Conservation (phyloP, 2,329 filamentous ascomycete species). For the Aureobasidium vineae region DNA sequence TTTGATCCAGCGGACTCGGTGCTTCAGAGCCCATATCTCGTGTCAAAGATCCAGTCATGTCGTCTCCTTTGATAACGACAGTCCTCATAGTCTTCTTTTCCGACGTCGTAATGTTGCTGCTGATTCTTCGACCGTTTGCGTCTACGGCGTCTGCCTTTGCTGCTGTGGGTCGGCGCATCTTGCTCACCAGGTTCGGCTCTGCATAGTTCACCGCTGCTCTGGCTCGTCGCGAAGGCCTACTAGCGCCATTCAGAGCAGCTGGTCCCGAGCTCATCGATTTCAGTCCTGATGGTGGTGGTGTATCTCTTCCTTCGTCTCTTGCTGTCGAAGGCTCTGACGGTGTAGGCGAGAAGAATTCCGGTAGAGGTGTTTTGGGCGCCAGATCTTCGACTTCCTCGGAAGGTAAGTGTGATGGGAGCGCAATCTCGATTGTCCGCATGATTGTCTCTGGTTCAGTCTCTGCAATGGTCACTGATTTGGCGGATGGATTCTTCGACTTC, state of each 20-base stretch:
- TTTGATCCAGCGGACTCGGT: constrained; percentile 31
- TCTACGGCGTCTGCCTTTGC: constrained; percentile 48
- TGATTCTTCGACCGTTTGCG: not conserved
- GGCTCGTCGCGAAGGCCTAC: constrained; percentile 47
- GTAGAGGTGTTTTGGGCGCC: constrained; percentile 35
- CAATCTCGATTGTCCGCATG: constrained; percentile 24
- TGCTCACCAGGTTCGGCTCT: constrained; percentile 49
- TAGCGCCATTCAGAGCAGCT: constrained; percentile 32
- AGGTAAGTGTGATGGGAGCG: not conserved
- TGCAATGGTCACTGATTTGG: constrained; percentile 28
- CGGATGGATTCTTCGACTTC: constrained; percentile 26
- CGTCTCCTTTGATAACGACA: constrained; percentile 36
- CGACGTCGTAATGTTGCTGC: not conserved
- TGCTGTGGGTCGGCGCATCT: constrained; percentile 51
- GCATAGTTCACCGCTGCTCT: constrained; percentile 51
- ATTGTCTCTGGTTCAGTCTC: constrained; percentile 31
- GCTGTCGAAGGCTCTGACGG: constrained; percentile 45
- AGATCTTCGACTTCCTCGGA: not conserved
- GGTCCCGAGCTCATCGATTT: constrained; percentile 31
- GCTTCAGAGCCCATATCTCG: constrained; percentile 18
- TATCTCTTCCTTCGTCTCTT: constrained; percentile 48
- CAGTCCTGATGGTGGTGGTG: constrained; percentile 33
- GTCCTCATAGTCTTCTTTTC: constrained; percentile 23
- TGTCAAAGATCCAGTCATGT: constrained; percentile 30
- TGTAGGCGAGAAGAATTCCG: constrained; percentile 46